A percentile compares a stretch with the other conserved stretches of the same genome.
These are phyloP conservation scores for Articulospora tetracladia DNA, from an alignment of 495 filamentous ascomycete genomes.

Conservation along the genomic window DNA sequence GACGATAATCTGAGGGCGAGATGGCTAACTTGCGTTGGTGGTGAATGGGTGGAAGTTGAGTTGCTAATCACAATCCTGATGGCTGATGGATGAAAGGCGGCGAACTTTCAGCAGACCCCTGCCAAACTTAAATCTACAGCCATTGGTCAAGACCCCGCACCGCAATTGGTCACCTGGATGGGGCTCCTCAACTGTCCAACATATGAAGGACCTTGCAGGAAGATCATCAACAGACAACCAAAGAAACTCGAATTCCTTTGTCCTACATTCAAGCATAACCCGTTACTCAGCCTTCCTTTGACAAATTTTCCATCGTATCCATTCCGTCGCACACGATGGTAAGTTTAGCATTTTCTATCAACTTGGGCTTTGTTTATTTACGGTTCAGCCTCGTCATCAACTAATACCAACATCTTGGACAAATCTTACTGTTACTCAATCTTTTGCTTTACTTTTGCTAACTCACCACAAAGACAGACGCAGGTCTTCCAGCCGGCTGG, in stretches of 20 bases:
- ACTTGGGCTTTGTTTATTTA: constrained; percentile 5
- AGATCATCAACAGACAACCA: background rate
- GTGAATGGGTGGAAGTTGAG: too few relatives aligned
- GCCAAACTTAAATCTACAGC: background rate
- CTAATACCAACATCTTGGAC: constrained; percentile 1
- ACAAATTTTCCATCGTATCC: background rate
- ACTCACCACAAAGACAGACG: constrained; percentile 48
- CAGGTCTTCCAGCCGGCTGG: constrained; percentile 84
- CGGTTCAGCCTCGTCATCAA: background rate
- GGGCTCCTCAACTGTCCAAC: background rate
- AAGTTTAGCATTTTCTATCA: background rate
- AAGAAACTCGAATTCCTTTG: background rate
- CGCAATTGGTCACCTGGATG: background rate
- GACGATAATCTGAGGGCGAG: background rate
- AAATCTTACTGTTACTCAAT: background rate
- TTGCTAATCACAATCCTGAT: background rate
- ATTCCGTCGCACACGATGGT: constrained; percentile 14
- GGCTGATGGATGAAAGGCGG: background rate
- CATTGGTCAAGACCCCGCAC: background rate
- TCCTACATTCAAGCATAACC: background rate
- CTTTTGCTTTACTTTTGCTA: constrained; percentile 6
- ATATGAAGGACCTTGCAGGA: background rate
- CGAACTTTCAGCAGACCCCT: background rate
- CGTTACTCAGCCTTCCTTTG: background rate
- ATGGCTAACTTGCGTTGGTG: too few relatives aligned